These are phyloP conservation scores for Eucalyptus cloeziana DNA, from an alignment of 345 rosid genomes.

Conservation along the genomic window DNA sequence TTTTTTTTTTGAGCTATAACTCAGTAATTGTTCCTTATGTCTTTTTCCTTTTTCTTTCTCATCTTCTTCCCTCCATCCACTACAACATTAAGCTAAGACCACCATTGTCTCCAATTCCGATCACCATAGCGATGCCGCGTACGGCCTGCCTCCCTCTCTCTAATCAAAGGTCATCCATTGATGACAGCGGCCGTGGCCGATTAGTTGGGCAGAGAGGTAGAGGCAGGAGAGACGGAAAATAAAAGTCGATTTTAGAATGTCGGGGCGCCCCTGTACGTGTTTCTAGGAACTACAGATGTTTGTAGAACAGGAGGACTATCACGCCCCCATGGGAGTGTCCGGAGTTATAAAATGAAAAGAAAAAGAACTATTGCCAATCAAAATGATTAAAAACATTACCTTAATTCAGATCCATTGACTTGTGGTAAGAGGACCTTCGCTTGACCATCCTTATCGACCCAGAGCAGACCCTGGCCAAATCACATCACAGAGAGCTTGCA, in stretches of 20 bases:
- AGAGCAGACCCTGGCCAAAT: conserved; percentile 31
- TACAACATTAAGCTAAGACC: background rate
- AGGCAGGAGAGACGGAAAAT: background rate
- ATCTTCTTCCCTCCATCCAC: background rate
- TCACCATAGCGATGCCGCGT: background rate
- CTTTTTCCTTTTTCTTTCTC: background rate
- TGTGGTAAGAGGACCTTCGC: conserved; percentile 19
- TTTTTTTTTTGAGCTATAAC: background rate
- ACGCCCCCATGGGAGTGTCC: background rate
- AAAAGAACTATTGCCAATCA: background rate
- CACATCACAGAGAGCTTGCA: background rate
- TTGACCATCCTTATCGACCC: conserved; percentile 21
- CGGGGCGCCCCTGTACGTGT: background rate
- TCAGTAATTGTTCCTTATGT: background rate
- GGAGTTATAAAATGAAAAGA: background rate
- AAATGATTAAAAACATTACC: conserved; percentile 2
- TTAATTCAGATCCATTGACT: conserved; percentile 19
- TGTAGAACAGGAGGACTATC: background rate
- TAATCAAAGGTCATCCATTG: background rate
- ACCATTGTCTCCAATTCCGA: background rate
- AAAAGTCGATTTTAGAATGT: background rate
- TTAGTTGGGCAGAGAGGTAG: background rate
- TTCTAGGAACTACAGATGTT: background rate
- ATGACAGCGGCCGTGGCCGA: background rate
- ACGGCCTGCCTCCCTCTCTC: background rate